Conservation (phyloP, 495 filamentous ascomycete genomes). For the Parathielavia appendiculata region DNA sequence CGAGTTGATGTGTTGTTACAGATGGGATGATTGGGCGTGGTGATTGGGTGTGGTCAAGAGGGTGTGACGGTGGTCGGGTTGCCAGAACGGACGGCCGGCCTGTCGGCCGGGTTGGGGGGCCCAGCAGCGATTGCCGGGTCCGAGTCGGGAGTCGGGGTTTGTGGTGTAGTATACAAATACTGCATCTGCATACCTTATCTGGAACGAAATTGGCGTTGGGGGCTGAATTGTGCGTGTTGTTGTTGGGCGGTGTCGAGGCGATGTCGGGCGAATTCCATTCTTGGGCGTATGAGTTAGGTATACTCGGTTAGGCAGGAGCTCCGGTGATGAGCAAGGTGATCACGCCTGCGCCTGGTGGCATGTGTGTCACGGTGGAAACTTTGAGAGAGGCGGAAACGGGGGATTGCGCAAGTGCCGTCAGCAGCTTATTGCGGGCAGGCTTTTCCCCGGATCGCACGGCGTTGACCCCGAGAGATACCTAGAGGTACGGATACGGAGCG, state of each 20-base stretch:
- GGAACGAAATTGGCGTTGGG: too few relatives aligned
- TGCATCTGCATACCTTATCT: too few relatives aligned
- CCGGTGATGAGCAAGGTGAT: background rate
- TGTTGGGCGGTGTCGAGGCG: too few relatives aligned
- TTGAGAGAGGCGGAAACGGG: background rate
- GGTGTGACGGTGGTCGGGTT: background rate
- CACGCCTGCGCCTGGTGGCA: conserved; percentile 1
- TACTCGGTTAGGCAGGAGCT: background rate
- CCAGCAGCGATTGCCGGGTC: too few relatives aligned
- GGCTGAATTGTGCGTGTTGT: too few relatives aligned
- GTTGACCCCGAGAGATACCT: background rate
- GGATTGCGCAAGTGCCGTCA: background rate
- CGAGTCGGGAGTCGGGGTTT: too few relatives aligned
- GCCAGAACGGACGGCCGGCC: too few relatives aligned
- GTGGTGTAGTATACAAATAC: too few relatives aligned
- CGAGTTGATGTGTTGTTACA: background rate
- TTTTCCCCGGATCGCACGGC: background rate
- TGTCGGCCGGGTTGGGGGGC: background rate
- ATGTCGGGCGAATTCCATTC: too few relatives aligned
- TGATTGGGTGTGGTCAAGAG: too few relatives aligned
- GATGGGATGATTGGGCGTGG: background rate
- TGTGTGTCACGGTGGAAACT: background rate
- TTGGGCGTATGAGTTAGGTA: too few relatives aligned
- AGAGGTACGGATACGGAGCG: background rate
- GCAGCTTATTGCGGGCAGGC: background rate